Conservation (phyloP, 805 yeast genomes). For the Candida tallmaniae region DNA sequence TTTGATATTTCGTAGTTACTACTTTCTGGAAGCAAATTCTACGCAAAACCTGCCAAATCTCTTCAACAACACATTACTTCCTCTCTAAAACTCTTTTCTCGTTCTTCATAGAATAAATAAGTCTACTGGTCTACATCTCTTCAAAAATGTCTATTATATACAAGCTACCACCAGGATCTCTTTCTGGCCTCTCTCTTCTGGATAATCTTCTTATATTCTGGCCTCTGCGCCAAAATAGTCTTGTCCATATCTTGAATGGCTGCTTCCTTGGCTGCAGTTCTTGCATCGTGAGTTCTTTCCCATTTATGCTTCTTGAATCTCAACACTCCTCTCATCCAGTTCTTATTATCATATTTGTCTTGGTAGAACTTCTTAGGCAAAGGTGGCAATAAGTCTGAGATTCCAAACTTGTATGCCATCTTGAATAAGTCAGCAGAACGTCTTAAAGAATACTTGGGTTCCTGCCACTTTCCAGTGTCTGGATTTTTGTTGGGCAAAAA, state of each 20-base stretch:
- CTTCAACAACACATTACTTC: too few relatives aligned
- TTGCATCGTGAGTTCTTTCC: slow-evolving; percentile 61
- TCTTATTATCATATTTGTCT: slow-evolving; percentile 68
- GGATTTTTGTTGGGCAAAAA: slow-evolving; percentile 83
- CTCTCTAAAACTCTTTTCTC: too few relatives aligned
- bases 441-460: slow-evolving; percentile 74
- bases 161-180: slow-evolving; percentile 35
- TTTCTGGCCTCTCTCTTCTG: slow-evolving; percentile 30
- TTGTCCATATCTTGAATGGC: slow-evolving; percentile 68
- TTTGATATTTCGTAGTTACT: too few relatives aligned
- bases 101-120: too few relatives aligned
- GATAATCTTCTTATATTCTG: slow-evolving; percentile 37
- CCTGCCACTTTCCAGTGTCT: slow-evolving; percentile 70
- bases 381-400: slow-evolving; percentile 71
- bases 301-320: slow-evolving; percentile 77
- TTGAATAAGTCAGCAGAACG: slow-evolving; percentile 81
- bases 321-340: slow-evolving; percentile 70
- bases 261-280: slow-evolving; percentile 55
- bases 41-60: too few relatives aligned
- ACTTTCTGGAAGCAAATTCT: too few relatives aligned
- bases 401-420: slow-evolving; percentile 76
- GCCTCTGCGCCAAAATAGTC: slow-evolving; percentile 59
- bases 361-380: slow-evolving; percentile 68
- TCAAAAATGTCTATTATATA: too few relatives aligned
- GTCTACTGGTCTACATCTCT: too few relatives aligned